Base-by-base conservation (phyloP, 2,329 filamentous ascomycete genomes). In the Arachnomyces sp. region DNA sequence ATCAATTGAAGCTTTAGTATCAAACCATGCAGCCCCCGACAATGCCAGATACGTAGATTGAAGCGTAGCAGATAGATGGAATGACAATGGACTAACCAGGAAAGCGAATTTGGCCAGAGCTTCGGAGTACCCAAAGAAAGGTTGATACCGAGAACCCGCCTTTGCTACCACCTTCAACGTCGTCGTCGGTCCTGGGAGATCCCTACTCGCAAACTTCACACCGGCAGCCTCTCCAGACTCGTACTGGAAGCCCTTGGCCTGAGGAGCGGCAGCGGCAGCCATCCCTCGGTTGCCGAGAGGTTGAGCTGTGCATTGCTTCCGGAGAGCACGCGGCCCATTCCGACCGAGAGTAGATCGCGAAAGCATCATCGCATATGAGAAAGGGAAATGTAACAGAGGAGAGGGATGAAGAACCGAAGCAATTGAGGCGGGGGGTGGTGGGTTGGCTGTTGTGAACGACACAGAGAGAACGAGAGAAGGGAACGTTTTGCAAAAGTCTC, bases 31-130 rank as follows among this genome's bases (percentile, higher is more conserved):
- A 31, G 38, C 16, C 5, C 17, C 36, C 31, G 17, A 41, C 16
- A 25, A 3, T n/a, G 16, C 9, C 25, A 7, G 20, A 13, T 29
- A 20, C 28, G 14, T 8, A 25, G 33, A 28, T 18, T n/a, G 11
- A 2, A 17, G 5, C n/a, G 3, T 40, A 42, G 42, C 16, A 9
- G 28, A 13, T 30, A 44, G 52, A 61, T 54, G 46, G 49, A 44
- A 44, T 41, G 52, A 20, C 30, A 33, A 34, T 33, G 29, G 18
- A 58, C 68, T 55, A 65, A 88, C 92, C 85, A 94, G 94, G 80
- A 95, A 98, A 51, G 93, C 90, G 72, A 93, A 98, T 65, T 87
- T 84, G 72, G 92, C 84, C 52, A 98, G 77, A 43, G 84, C 90
- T 60, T 89, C 83, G 49, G 90, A 83, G 65, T 95, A 76, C 51